Conservation (phyloP, 2,329 filamentous ascomycete species). For the Aphanocladium album region DNA sequence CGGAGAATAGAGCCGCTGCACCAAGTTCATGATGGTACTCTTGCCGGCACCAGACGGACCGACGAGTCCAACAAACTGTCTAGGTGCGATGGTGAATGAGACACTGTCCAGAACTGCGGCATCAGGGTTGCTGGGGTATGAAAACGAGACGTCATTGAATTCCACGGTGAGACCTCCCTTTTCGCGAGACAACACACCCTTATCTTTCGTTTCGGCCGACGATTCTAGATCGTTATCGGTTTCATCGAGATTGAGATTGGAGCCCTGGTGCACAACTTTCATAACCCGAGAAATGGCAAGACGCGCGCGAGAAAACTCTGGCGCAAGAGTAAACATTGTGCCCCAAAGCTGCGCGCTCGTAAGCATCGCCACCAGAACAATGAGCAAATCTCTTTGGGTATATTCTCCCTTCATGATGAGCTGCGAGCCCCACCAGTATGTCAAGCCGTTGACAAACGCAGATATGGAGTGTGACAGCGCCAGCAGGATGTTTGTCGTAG, state of each 20-base stretch:
- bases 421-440: slow-evolving; percentile 5
- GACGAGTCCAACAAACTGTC: slow-evolving; percentile 38
- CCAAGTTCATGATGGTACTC: slow-evolving; percentile 40
- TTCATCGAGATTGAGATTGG: background rate
- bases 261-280: background rate
- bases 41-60: slow-evolving; percentile 44
- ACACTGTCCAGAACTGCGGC: slow-evolving; percentile 41
- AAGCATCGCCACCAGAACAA: slow-evolving; percentile 4
- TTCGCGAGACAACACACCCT: slow-evolving; percentile 25
- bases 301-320: background rate
- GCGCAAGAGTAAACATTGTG: background rate
- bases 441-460: background rate
- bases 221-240: background rate
- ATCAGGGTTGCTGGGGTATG: slow-evolving; percentile 56
- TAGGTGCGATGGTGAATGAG: slow-evolving; percentile 31
- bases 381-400: background rate
- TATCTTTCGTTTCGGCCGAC: slow-evolving; percentile 4
- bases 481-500: background rate
- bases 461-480: background rate
- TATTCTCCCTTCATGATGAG: slow-evolving; percentile 7
- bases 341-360: slow-evolving; percentile 7
- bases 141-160: slow-evolving; percentile 52
- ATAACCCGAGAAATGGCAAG: background rate
- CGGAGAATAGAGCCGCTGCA: slow-evolving; percentile 51
- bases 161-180: slow-evolving; percentile 36